Conservation (phyloP, 805 yeast genomes). For the Schizosaccharomyces japonicus region DNA sequence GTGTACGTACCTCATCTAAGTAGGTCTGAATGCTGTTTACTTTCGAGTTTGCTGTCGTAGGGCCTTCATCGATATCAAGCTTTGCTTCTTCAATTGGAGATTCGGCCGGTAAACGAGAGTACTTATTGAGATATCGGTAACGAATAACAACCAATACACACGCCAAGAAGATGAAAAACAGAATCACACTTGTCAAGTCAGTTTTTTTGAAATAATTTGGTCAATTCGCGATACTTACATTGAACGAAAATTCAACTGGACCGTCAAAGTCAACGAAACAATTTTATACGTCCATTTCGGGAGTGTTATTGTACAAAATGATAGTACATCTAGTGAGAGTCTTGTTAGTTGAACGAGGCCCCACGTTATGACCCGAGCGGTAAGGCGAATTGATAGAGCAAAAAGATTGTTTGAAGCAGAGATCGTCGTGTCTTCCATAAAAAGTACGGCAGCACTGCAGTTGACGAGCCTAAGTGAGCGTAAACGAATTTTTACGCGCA, state of each 20-base stretch:
- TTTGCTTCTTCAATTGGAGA: slow-evolving; percentile 22
- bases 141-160: slow-evolving; percentile 18
- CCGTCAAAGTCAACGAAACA: neutral
- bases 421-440: too few relatives aligned
- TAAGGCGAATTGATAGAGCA: too few relatives aligned
- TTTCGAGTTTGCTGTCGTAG: slow-evolving; percentile 15
- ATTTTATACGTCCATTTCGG: slow-evolving; percentile 2
- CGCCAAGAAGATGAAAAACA: neutral
- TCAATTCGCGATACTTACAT: neutral
- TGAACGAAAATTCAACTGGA: neutral
- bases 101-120: slow-evolving; percentile 31
- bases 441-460: too few relatives aligned
- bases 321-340: neutral
- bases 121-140: slow-evolving; percentile 37
- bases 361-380: neutral
- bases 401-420: too few relatives aligned
- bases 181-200: neutral
- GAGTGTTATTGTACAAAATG: slow-evolving; percentile 1
- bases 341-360: neutral
- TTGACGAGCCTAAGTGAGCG: too few relatives aligned
- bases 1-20: slow-evolving; percentile 40
- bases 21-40: slow-evolving; percentile 37
- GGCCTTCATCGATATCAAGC: slow-evolving; percentile 24
- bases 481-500: too few relatives aligned
- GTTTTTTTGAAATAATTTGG: neutral